Evolutionary conservation across 129 eudicot species (phyloP), one percentile per base, ranked within the genome.

Genomic region (Escallonia herrerae): DNA sequence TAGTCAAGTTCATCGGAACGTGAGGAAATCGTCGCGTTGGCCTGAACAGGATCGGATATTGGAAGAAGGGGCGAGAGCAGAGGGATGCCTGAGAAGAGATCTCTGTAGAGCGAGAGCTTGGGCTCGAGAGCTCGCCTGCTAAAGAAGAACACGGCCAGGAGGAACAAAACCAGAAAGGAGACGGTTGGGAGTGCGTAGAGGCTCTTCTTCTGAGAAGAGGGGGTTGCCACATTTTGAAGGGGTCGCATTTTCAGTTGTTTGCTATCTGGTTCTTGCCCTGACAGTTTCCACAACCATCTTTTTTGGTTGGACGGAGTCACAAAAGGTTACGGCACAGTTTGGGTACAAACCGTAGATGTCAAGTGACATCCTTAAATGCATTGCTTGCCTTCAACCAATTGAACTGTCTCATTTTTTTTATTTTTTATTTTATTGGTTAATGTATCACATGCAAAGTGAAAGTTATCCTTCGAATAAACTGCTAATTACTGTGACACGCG

Each of bases 61-160:
- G 81, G 45, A 5, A 8, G 55, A 58, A 14, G 2, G 53, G 41
- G 40, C 64, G 65, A 43, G 67, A 62, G 56, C 8, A n/a, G 40
- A 53, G 66, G n/a, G 64, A 48, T 15, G 67, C 38, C 59, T 3
- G 79, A 60, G 12, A 52, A 59, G 58, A 69, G 68, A 74, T 73
- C 65, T 64, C 69, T 65, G 90, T 85, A 89, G 13, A 75, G n/a
- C 56, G 74, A 66, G 43, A 80, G 72, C 43, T 60, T 72, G 46
- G 89, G 75, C 39, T 81, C 80, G 39, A 89, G 70, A 70, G 66
- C 57, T 74, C 61, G 49, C 76, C 69, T 73, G 78, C 49, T 74
- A 58, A 82, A 72, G 70, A 82, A 46, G 72, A 82, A 70, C 12
- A 73, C 15, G 78, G 65, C 61, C 22, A 67, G 6, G 52, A 82